Evolutionary conservation across 129 eudicot species (phyloP), one percentile per base, ranked within the genome.

Genomic region (Heracleum sosnowskyi): DNA sequence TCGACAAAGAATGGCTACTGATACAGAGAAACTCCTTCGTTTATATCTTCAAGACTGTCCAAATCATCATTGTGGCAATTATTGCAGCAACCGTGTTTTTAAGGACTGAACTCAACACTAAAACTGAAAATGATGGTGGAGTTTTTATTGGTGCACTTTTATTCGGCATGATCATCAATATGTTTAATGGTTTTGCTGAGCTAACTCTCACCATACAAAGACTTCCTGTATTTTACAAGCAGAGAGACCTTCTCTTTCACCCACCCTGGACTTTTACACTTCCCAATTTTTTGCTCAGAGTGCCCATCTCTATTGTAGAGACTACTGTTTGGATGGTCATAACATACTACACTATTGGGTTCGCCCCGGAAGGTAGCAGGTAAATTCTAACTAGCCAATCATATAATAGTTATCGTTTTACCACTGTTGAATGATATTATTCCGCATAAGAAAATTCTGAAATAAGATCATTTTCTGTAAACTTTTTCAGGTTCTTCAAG

Each of bases 201-300:
- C 87, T 91, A 3, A 76, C 98, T 2, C 81, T 91, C 57, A 89
- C 84, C 15, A 87, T 93, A 37, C 93, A 89, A 71, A 84, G 98
- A 22, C 93, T 93, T 75, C 98, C 98, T n/a, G 97, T 93, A 26
- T 93, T 93, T 68, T 93, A 89, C 76, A 93, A 93, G 86, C 98
- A 93, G 5, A 85, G 98, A 63, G 97, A 93, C 71, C 81, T 93
- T 16, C 88, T 93, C 7, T 93, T 93, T 55, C 92, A 87, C 44
- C 98, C 98, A 1, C 84, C 98, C 26, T 93, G 98, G 98, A 80
- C 93, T 12, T 93, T 78, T 33, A 93, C 97, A 4, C 79, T 93
- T 33, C 98, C 98, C 10, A 89, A 88, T 4, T 89, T 93, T 70
- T 63, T 91, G 68, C 90, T 93, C 34, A 84, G 93, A 36, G 83